These are phyloP conservation scores for Helminthosporium solani DNA, from an alignment of 2,329 filamentous ascomycete genomes.

Conservation along the genomic window DNA sequence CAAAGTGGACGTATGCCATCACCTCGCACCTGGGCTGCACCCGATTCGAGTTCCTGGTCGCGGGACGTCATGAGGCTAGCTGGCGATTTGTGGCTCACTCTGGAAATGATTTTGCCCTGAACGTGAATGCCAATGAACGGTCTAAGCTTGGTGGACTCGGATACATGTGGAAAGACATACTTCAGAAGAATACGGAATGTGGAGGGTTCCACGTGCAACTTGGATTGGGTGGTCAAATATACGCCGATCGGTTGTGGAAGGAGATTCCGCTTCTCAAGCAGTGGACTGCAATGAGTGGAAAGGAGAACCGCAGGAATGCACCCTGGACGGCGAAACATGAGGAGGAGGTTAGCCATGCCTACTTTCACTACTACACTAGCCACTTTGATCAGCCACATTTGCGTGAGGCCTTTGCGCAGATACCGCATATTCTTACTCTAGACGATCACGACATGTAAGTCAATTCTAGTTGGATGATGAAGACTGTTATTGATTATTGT, in stretches of 20 bases:
- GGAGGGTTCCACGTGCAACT: constrained; percentile 94
- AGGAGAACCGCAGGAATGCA: constrained; percentile 87
- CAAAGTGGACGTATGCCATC: constrained; percentile 97
- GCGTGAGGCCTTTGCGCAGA: constrained; percentile 94
- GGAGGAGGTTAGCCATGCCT: constrained; percentile 92
- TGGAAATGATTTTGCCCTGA: constrained; percentile 90
- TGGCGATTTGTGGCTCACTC: constrained; percentile 97
- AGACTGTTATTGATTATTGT: background rate
- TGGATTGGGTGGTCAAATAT: constrained; percentile 91
- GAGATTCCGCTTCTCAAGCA: constrained; percentile 92
- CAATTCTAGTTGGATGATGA: background rate
- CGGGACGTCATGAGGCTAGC: constrained; percentile 82
- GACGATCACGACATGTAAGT: constrained; percentile 98
- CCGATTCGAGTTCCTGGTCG: constrained; percentile 95
- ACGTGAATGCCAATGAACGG: constrained; percentile 82
- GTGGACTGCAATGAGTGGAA: constrained; percentile 90
- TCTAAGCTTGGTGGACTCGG: constrained; percentile 83
- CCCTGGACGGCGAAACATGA: constrained; percentile 93
- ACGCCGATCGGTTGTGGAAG: constrained; percentile 93
- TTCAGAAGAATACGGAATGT: constrained; percentile 95
- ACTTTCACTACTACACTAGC: constrained; percentile 98
- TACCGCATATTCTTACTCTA: constrained; percentile 87
- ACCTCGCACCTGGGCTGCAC: constrained; percentile 96
- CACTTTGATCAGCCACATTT: constrained; percentile 97
- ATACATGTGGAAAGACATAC: constrained; percentile 98